Evolutionary conservation across 2,329 filamentous ascomycete genomes (phyloP).

Genomic region (Fusarium sp.): DNA sequence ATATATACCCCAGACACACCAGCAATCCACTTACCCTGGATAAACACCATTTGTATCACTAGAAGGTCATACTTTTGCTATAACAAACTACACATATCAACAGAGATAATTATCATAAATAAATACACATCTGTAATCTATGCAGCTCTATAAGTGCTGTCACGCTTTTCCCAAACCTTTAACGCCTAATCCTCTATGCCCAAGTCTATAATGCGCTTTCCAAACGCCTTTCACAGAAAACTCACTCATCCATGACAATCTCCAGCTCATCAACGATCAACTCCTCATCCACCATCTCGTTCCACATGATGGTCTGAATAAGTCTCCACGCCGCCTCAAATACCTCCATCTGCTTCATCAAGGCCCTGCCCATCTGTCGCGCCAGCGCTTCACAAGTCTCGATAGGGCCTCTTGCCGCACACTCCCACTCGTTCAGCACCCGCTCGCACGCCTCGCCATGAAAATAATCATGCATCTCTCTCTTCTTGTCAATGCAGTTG

Average conservation of each 20-base stretch:
- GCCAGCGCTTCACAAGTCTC: constrained; percentile 9
- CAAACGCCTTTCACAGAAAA: not conserved
- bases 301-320: constrained; percentile 11
- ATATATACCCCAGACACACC: not conserved
- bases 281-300: not conserved
- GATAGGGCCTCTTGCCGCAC: constrained; percentile 8
- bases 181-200: not conserved
- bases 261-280: not conserved
- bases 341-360: constrained; percentile 19
- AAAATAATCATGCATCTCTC: constrained; percentile 7
- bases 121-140: too few species aligned
- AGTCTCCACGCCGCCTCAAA: constrained; percentile 18
- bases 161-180: not conserved
- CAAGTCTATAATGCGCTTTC: not conserved
- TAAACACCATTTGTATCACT: too few species aligned
- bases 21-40: too few species aligned
- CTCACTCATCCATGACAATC: constrained; percentile 11
- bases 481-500: not conserved
- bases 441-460: constrained; percentile 32
- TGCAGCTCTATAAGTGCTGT: too few species aligned
- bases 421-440: constrained; percentile 41
- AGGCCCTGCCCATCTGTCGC: not conserved
- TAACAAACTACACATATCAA: too few species aligned
- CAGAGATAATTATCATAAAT: too few species aligned
- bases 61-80: too few species aligned